Evolutionary conservation across 768 basidiomycete genomes (phyloP).

Genomic region (Russula compacta): DNA sequence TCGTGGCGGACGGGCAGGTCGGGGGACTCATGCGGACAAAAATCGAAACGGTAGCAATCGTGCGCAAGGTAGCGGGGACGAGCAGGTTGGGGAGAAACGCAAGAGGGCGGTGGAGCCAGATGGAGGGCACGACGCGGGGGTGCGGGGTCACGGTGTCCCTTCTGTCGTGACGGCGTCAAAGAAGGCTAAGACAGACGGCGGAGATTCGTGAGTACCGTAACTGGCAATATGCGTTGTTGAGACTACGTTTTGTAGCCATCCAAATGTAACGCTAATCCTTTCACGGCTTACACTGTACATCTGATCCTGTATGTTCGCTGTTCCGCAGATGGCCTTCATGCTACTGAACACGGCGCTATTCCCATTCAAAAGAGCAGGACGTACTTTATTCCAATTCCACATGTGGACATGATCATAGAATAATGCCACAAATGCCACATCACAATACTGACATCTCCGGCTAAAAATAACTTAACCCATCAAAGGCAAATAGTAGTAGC

Average conservation of each 20-base stretch:
- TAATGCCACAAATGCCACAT: background rate
- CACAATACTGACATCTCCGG: background rate
- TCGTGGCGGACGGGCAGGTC: conserved; percentile 26
- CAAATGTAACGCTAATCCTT: conserved; percentile 8
- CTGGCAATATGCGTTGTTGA: background rate
- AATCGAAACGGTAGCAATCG: conserved; percentile 18
- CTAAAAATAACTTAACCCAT: background rate
- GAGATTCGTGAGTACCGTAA: conserved; percentile 11
- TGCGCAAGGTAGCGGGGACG: conserved; percentile 27
- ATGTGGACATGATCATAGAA: background rate
- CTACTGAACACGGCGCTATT: background rate
- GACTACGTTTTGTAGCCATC: conserved; percentile 2
- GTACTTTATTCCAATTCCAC: background rate
- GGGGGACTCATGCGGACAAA: conserved; percentile 25
- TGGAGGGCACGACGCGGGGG: conserved; percentile 60
- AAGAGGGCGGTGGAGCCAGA: conserved; percentile 73
- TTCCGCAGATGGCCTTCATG: background rate
- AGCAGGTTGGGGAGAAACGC: conserved; percentile 59
- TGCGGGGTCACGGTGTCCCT: conserved; percentile 56
- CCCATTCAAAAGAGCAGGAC: background rate
- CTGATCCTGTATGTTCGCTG: background rate
- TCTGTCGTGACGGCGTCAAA: conserved; percentile 29
- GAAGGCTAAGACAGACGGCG: conserved; percentile 35
- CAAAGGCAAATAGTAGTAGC: background rate
- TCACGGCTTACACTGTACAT: background rate